Percentiles rank a stretch among this genome's conserved stretches.
Evolutionary conservation across 2,329 filamentous ascomycete genomes (phyloP).

Genomic region (Cladophialophora exuberans): DNA sequence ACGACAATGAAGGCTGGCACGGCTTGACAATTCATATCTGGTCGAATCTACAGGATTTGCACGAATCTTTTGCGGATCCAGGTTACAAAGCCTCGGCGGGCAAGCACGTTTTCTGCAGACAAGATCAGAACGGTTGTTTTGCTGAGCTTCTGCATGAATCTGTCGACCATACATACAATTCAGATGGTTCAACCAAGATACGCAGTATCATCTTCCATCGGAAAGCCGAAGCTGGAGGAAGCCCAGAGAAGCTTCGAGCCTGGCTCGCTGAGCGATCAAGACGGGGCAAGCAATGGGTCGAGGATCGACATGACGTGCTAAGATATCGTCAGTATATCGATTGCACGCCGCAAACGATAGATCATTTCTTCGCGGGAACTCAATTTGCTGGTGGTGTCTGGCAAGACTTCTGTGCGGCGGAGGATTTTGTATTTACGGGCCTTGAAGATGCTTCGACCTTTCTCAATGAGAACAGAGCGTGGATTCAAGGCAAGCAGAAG

Average conservation of each 20-base stretch:
- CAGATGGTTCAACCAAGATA: not conserved
- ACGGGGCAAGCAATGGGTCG: not conserved
- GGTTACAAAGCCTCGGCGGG: not conserved
- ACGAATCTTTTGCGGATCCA: constrained; percentile 4
- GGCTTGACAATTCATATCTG: constrained; percentile 8
- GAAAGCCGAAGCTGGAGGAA: not conserved
- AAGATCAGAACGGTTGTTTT: constrained; percentile 6
- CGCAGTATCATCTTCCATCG: constrained; percentile 5
- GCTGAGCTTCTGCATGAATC: not conserved
- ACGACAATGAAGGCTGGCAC: constrained; percentile 6
- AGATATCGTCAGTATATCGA: constrained; percentile 4
- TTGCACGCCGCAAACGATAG: constrained; percentile 2
- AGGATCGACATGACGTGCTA: not conserved
- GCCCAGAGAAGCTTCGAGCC: not conserved
- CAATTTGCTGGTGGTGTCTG: constrained; percentile 2
- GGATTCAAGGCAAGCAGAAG: not conserved
- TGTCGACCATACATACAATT: not conserved
- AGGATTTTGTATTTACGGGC: not conserved
- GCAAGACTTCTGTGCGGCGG: constrained; percentile 2
- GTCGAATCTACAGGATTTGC: constrained; percentile 1
- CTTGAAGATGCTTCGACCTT: not conserved
- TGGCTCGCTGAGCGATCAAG: not conserved
- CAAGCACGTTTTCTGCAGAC: constrained; percentile 3
- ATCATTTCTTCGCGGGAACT: constrained; percentile 1
- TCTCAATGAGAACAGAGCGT: constrained; percentile 2